A percentile compares a stretch with the other conserved stretches of the same genome.
Evolutionary conservation across 108 stramenopile genomes (phyloP).

Genomic region (Craspedostauros australis): DNA sequence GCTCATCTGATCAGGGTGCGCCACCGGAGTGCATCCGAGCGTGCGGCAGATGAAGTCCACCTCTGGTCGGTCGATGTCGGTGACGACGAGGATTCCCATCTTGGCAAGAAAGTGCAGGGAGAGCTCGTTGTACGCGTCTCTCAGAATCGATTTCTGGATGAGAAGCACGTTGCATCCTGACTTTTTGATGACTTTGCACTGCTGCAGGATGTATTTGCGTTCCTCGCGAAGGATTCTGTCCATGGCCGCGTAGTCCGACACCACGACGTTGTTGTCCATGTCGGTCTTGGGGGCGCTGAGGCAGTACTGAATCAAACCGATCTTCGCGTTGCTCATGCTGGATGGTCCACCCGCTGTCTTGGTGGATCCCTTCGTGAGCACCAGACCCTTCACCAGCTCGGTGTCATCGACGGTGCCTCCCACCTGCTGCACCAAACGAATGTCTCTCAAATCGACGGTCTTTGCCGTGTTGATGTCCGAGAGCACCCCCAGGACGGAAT

Average conservation of each 20-base stretch:
- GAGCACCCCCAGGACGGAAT: conserved; percentile 90
- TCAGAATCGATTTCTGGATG: conserved; percentile 96
- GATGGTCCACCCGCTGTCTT: conserved; percentile 93
- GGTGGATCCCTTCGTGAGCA: conserved; percentile 89
- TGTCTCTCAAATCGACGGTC: conserved; percentile 94
- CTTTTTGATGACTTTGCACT: conserved; percentile 98
- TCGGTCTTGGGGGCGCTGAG: conserved; percentile 99
- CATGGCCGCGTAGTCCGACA: conserved; percentile 98
- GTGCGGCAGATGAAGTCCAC: conserved; percentile 96
- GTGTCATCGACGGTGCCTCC: conserved; percentile 99
- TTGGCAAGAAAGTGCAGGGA: conserved; percentile 97
- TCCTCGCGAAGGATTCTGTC: conserved; percentile 98
- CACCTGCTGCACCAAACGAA: conserved; percentile 95
- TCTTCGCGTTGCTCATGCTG: conserved; percentile 91
- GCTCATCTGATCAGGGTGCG: conserved; percentile 89
- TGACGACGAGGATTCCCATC: conserved; percentile 98
- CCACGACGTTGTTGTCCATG: conserved; percentile 99
- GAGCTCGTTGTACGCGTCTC: conserved; percentile 99
- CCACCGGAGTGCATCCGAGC: conserved; percentile 89
- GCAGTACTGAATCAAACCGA: conserved; percentile 95
- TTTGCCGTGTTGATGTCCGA: conserved; percentile 56
- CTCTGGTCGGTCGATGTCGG: conserved; percentile 94
- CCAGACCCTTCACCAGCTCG: conserved; percentile 93
- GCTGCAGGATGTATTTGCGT: conserved; percentile 91
- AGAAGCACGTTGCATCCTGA: conserved; percentile 95